Evolutionary conservation across 2,329 filamentous ascomycete genomes (phyloP).

Genomic region (Zasmidium citrigriseum): DNA sequence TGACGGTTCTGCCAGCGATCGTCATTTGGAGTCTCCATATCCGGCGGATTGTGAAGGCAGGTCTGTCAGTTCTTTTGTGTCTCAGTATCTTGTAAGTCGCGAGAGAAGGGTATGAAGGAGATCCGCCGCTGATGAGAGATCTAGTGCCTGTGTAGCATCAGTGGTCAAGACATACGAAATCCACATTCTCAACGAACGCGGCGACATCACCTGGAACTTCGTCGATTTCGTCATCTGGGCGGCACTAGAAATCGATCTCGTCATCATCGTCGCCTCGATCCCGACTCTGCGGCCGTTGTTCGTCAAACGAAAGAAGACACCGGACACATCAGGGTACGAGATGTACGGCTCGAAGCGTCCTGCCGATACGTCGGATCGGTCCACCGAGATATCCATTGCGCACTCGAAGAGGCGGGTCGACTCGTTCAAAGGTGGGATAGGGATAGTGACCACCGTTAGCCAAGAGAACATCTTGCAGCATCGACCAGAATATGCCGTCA

Average conservation of each 20-base stretch:
- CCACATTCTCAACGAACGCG: slow-evolving; percentile 5
- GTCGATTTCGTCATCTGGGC: slow-evolving; percentile 16
- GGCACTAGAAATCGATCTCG: slow-evolving; percentile 16
- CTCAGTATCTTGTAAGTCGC: slow-evolving; percentile 4
- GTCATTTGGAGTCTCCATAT: background rate
- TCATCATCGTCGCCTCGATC: slow-evolving; percentile 17
- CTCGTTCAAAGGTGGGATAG: background rate
- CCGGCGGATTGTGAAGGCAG: background rate
- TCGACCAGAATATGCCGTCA: background rate
- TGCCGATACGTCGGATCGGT: background rate
- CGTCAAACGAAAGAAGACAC: background rate
- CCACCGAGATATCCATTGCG: background rate
- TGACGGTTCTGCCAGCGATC: background rate
- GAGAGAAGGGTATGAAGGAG: too few relatives aligned
- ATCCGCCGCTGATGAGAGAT: background rate
- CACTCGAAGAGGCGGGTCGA: background rate
- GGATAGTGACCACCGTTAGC: background rate
- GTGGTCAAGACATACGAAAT: slow-evolving; percentile 17
- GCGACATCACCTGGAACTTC: slow-evolving; percentile 15
- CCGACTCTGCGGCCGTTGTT: slow-evolving; percentile 16
- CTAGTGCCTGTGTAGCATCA: slow-evolving; percentile 13
- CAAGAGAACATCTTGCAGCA: background rate
- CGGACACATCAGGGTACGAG: background rate
- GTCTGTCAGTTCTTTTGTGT: background rate
- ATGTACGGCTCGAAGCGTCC: background rate